Percentiles rank a stretch among this genome's conserved stretches.
These are phyloP conservation scores for Boletus tomentosulus DNA, from an alignment of 768 basidiomycete species.

Conservation along the genomic window DNA sequence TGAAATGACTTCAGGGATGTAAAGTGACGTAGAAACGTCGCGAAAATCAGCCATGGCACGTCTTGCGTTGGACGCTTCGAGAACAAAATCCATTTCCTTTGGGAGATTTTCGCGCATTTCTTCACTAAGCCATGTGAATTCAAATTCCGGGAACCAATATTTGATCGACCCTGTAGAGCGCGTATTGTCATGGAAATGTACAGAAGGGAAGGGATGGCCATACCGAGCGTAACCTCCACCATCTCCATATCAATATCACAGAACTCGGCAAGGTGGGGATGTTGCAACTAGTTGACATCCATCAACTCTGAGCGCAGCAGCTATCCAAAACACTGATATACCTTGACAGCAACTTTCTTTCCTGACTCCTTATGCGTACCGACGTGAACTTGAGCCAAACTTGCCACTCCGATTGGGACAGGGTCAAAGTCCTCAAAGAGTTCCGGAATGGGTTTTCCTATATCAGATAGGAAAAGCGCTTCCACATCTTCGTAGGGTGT, in stretches of 20 bases:
- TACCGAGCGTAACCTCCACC: constrained; percentile 71
- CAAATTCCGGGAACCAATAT: constrained; percentile 92
- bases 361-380: constrained; percentile 70
- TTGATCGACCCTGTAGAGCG: constrained; percentile 69
- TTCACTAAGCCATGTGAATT: constrained; percentile 88
- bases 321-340: constrained; percentile 25
- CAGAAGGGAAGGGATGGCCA: constrained; percentile 9
- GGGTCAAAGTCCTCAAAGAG: constrained; percentile 85
- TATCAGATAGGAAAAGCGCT: constrained; percentile 71
- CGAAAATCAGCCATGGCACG: constrained; percentile 68
- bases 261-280: constrained; percentile 91
- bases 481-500: constrained; percentile 79
- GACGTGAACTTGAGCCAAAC: constrained; percentile 92
- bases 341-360: constrained; percentile 82
- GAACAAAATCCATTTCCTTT: constrained; percentile 91
- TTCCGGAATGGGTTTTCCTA: constrained; percentile 65
- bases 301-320: constrained; percentile 2
- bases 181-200: not conserved
- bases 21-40: constrained; percentile 69
- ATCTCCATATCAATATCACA: constrained; percentile 87
- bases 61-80: constrained; percentile 86
- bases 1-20: constrained; percentile 79
- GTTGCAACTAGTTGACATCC: constrained; percentile 58
- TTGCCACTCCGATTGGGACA: constrained; percentile 90
- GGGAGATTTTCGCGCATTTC: constrained; percentile 94